These are phyloP conservation scores for Trichoderma lentiforme DNA, from an alignment of 2,329 filamentous ascomycete species.

Conservation along the genomic window DNA sequence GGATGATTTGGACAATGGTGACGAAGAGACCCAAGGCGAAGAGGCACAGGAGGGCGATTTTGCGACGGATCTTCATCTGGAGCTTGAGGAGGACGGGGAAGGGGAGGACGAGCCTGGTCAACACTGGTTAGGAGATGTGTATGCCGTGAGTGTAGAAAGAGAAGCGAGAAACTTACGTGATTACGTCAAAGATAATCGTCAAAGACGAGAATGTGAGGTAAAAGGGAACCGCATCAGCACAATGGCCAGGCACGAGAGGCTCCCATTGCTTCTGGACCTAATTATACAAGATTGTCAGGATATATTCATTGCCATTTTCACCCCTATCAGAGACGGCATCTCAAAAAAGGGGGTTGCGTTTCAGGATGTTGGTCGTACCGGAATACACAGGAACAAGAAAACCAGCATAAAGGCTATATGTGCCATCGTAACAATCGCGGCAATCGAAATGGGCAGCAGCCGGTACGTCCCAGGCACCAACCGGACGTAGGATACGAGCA, in stretches of 20 bases:
- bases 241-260: slow-evolving; percentile 34
- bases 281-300: background rate
- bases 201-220: slow-evolving; percentile 42
- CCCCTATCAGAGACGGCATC: background rate
- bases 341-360: background rate
- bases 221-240: slow-evolving; percentile 39
- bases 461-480: slow-evolving; percentile 41
- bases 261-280: slow-evolving; percentile 41
- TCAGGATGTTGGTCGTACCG: slow-evolving; percentile 22
- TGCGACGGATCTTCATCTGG: slow-evolving; percentile 38
- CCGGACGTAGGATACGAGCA: slow-evolving; percentile 44
- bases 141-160: background rate
- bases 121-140: background rate
- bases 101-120: slow-evolving; percentile 38
- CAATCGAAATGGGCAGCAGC: slow-evolving; percentile 33
- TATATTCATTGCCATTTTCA: background rate
- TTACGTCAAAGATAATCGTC: slow-evolving; percentile 41
- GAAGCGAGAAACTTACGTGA: slow-evolving; percentile 32
- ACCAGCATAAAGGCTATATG: slow-evolving; percentile 39
- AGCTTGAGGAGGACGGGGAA: slow-evolving; percentile 39
- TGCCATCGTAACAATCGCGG: slow-evolving; percentile 35
- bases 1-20: slow-evolving; percentile 49
- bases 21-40: slow-evolving; percentile 51
- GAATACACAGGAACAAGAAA: slow-evolving; percentile 37
- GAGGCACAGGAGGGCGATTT: slow-evolving; percentile 40